phyloP scores from a whole-genome alignment of 225 moss, liverwort and hornwort species.

The Straminergon stramineum region DNA sequence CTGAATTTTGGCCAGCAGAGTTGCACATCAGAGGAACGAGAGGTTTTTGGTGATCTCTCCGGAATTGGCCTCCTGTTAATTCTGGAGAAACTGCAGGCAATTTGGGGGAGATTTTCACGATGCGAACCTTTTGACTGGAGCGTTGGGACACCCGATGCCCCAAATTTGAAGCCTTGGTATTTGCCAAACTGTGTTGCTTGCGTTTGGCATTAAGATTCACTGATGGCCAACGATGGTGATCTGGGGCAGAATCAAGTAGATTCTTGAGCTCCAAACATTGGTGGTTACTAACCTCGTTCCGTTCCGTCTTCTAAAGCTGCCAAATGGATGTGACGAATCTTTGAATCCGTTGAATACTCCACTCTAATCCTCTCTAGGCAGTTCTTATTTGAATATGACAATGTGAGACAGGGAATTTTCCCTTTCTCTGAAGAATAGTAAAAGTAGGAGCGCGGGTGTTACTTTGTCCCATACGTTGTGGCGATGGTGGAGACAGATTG shows the following conservation, averaged over 20 bases:
- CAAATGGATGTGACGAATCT: background rate
- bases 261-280: background rate
- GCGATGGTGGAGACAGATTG: no score
- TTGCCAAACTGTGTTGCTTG: background rate
- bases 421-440: background rate
- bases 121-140: background rate
- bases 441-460: no score
- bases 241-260: background rate
- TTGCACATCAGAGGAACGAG: background rate
- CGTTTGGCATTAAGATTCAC: no score
- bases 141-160: background rate
- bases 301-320: no score
- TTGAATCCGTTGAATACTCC: background rate
- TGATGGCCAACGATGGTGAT: background rate
- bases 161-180: no score
- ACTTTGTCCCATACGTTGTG: background rate
- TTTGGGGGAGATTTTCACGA: background rate
- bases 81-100: background rate
- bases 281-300: background rate
- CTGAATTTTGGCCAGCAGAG: background rate
- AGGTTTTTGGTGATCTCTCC: background rate
- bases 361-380: background rate
- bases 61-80: background rate
- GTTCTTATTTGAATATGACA: background rate
- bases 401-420: no score